Evolutionary conservation across 1,284 basidiomycete species (phyloP).

Genomic region (Kalmanozyma brasiliensis): DNA sequence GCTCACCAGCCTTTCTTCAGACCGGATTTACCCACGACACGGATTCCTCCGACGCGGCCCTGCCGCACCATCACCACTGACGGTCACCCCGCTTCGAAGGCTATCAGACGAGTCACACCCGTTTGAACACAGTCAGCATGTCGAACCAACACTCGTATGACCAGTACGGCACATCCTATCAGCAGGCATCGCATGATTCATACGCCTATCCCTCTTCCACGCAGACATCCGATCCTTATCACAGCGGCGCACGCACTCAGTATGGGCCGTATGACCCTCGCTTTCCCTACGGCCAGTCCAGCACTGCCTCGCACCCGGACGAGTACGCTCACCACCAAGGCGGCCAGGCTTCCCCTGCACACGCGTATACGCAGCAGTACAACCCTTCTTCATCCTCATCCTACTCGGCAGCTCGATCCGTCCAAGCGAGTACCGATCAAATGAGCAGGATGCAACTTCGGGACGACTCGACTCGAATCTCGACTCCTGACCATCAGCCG

Average conservation of each 20-base stretch:
- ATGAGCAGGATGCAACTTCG: constrained; percentile 22
- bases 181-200: constrained; percentile 9
- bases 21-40: too few species aligned
- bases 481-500: constrained; percentile 1
- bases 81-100: too few species aligned
- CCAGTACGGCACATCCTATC: constrained; percentile 17
- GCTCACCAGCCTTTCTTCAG: too few species aligned
- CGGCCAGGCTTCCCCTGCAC: not conserved
- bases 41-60: too few species aligned
- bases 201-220: constrained; percentile 3
- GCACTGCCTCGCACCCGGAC: constrained; percentile 1
- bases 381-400: constrained; percentile 14
- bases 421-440: constrained; percentile 12
- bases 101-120: not conserved
- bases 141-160: constrained; percentile 25
- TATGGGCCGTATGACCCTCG: constrained; percentile 42
- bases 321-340: constrained; percentile 1
- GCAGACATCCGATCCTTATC: constrained; percentile 19
- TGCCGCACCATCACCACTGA: too few species aligned
- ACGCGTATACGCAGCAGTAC: constrained; percentile 11
- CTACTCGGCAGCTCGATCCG: constrained; percentile 5
- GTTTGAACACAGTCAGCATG: constrained; percentile 8
- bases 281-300: constrained; percentile 15
- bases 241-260: constrained; percentile 14
- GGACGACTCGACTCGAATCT: not conserved